These are phyloP conservation scores for Stagonosporopsis vannaccii DNA, from an alignment of 2,329 filamentous ascomycete genomes.

Conservation along the genomic window DNA sequence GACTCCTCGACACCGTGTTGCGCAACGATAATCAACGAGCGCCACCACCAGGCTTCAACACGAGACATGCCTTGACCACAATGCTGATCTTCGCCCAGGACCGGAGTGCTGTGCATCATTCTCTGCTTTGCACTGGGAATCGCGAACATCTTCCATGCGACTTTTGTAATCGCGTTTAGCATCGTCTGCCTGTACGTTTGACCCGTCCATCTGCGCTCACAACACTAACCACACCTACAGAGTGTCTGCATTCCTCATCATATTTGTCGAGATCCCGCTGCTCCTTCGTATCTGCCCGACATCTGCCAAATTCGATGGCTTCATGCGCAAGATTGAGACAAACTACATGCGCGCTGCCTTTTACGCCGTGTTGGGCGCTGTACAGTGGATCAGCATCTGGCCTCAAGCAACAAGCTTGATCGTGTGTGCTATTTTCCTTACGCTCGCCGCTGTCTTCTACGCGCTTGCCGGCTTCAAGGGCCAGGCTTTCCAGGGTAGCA, in stretches of 20 bases:
- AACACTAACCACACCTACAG: constrained; percentile 38
- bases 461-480: constrained; percentile 78
- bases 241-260: constrained; percentile 57
- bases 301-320: constrained; percentile 83
- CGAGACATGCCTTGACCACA: neutral
- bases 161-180: constrained; percentile 65
- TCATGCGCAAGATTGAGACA: constrained; percentile 90
- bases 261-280: constrained; percentile 78
- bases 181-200: constrained; percentile 57
- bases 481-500: constrained; percentile 88
- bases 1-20: neutral
- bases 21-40: neutral
- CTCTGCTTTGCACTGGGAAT: constrained; percentile 73
- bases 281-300: constrained; percentile 98
- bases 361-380: constrained; percentile 78
- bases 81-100: constrained; percentile 49
- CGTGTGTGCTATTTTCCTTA: constrained; percentile 82
- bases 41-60: neutral
- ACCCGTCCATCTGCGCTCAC: neutral
- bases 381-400: constrained; percentile 86
- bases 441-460: constrained; percentile 82
- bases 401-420: constrained; percentile 73
- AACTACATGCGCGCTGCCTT: constrained; percentile 96
- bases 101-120: constrained; percentile 67
- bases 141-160: constrained; percentile 71